A percentile compares a stretch with the other conserved stretches of the same genome.
Evolutionary conservation across 2,329 filamentous ascomycete genomes (phyloP).

Genomic region (Alternaria atra): DNA sequence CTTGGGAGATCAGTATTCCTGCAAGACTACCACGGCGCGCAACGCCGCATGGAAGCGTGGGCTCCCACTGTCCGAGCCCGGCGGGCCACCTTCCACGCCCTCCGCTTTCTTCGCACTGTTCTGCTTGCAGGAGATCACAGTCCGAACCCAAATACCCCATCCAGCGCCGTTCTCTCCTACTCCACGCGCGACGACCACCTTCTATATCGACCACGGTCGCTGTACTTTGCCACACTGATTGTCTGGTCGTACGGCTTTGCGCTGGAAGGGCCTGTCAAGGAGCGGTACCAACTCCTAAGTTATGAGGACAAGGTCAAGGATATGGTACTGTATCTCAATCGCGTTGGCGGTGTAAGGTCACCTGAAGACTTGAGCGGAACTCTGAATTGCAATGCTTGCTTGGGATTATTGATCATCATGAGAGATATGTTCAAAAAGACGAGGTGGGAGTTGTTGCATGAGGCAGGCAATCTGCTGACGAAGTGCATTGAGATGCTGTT

Average conservation of each 20-base stretch:
- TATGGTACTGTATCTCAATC: conserved; percentile 80
- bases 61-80: conserved; percentile 86
- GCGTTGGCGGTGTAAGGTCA: conserved; percentile 74
- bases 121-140: conserved; percentile 69
- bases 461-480: conserved; percentile 80
- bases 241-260: conserved; percentile 97
- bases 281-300: conserved; percentile 62
- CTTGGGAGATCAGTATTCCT: conserved; percentile 85
- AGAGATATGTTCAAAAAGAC: conserved; percentile 82
- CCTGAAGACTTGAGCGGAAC: conserved; percentile 80
- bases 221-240: conserved; percentile 91
- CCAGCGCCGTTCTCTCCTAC: conserved; percentile 63
- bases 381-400: conserved; percentile 81
- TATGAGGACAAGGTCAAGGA: conserved; percentile 74
- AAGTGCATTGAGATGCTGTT: conserved; percentile 77
- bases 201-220: conserved; percentile 90
- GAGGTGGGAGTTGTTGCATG: conserved; percentile 89
- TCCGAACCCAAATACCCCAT: conserved; percentile 32
- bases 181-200: conserved; percentile 89
- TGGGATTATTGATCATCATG: conserved; percentile 82
- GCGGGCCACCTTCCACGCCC: conserved; percentile 90
- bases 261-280: conserved; percentile 78
- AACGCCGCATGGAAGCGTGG: conserved; percentile 86
- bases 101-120: conserved; percentile 86
- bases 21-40: conserved; percentile 80